phyloP scores from a whole-genome alignment of 768 basidiomycete genomes.

The Boletus sp. region DNA sequence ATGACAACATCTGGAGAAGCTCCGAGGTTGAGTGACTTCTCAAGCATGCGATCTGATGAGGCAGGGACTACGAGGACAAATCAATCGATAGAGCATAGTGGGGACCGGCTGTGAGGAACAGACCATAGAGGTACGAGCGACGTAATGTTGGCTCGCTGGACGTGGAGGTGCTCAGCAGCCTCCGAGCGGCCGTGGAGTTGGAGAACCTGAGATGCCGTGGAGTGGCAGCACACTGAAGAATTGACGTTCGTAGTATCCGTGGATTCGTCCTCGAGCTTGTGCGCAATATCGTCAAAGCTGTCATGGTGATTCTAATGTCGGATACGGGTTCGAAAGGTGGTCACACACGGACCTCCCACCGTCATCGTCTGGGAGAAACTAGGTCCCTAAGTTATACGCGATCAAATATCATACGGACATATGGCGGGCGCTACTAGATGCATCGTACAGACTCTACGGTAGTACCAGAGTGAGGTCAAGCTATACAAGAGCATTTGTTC shows the following conservation, averaged over 20 bases:
- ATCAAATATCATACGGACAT: not conserved
- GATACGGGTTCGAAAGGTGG: not conserved
- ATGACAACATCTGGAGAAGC: constrained; percentile 71
- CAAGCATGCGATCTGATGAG: constrained; percentile 76
- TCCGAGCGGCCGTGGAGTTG: not conserved
- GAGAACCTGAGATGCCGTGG: not conserved
- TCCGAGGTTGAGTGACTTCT: constrained; percentile 58
- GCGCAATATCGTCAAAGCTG: not conserved
- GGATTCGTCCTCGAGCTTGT: constrained; percentile 4
- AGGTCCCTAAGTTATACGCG: not conserved
- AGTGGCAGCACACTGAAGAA: not conserved
- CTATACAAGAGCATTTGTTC: not conserved
- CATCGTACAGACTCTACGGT: too few species aligned
- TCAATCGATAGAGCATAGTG: not conserved
- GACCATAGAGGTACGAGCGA: constrained; percentile 66
- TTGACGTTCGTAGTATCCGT: not conserved
- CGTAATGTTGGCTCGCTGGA: constrained; percentile 27
- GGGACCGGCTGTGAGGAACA: not conserved
- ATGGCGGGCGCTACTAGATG: too few species aligned
- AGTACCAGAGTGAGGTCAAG: not conserved
- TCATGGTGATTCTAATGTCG: not conserved
- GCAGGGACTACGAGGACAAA: constrained; percentile 56
- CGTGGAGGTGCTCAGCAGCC: constrained; percentile 18
- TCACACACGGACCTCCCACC: not conserved
- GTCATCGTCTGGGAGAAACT: not conserved